A percentile compares a stretch with the other conserved stretches of the same genome.
These are phyloP conservation scores for Calonectria pauciramosa DNA, from an alignment of 2,329 filamentous ascomycete species.

Conservation along the genomic window DNA sequence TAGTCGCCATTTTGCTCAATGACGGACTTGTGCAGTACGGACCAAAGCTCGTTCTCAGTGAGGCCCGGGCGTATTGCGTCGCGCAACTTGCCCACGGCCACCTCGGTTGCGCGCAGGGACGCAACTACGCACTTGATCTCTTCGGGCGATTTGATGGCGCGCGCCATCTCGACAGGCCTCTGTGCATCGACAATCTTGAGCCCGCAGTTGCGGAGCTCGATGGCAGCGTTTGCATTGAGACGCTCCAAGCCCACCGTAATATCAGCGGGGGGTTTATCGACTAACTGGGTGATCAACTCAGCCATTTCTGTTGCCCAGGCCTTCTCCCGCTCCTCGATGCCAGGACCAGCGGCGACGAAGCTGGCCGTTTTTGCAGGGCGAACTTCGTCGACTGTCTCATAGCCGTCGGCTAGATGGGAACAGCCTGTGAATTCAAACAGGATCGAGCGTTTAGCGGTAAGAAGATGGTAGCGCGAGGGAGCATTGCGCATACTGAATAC, in stretches of 20 bases:
- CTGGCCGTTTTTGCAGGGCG: not conserved
- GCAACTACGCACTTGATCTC: not conserved
- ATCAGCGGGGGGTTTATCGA: not conserved
- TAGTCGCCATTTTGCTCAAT: not conserved
- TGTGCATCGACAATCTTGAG: not conserved
- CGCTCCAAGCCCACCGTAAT: not conserved
- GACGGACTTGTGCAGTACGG: not conserved
- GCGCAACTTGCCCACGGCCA: not conserved
- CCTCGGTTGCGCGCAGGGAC: not conserved
- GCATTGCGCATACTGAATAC: not conserved
- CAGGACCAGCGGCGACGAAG: not conserved
- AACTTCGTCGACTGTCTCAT: not conserved
- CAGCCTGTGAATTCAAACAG: not conserved
- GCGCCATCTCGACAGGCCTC: not conserved
- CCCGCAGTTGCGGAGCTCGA: not conserved
- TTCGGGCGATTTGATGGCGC: not conserved
- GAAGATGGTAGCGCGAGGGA: not conserved
- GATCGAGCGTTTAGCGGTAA: not conserved
- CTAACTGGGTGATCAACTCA: not conserved
- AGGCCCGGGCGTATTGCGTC: not conserved
- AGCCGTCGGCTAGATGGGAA: not conserved
- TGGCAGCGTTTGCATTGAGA: not conserved
- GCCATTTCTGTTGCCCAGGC: not conserved
- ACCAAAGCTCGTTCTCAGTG: not conserved
- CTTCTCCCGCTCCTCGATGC: not conserved